phyloP scores from a whole-genome alignment of 225 moss, liverwort and hornwort species.

The Sphagnum tenellum region DNA sequence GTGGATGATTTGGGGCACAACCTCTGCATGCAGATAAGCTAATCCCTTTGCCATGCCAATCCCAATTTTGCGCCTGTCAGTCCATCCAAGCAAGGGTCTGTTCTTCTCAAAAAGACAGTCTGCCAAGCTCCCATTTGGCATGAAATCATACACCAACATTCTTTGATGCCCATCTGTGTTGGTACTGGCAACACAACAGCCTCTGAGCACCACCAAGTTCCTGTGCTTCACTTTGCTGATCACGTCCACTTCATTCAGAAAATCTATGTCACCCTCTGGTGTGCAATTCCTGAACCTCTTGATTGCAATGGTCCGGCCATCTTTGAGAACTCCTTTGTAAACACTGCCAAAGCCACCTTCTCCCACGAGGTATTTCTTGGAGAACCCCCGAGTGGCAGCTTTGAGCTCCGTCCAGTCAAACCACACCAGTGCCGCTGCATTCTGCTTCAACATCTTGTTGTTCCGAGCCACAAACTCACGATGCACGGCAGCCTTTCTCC shows the following conservation, averaged over 20 bases:
- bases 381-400: constrained; percentile 54
- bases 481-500: constrained; percentile 18
- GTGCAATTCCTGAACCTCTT: constrained; percentile 77
- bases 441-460: constrained; percentile 30
- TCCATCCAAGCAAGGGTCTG: constrained; percentile 38
- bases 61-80: constrained; percentile 49
- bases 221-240: constrained; percentile 59
- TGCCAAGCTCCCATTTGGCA: constrained; percentile 58
- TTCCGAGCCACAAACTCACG: constrained; percentile 47
- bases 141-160: constrained; percentile 67
- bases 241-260: constrained; percentile 68
- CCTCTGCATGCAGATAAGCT: constrained; percentile 60
- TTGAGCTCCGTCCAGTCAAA: constrained; percentile 65
- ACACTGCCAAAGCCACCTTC: constrained; percentile 73
- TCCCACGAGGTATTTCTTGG: constrained; percentile 50
- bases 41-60: constrained; percentile 66
- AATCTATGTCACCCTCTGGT: constrained; percentile 61
- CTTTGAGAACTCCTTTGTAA: constrained; percentile 43
- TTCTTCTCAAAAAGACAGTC: constrained; percentile 48
- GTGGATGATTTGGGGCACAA: constrained; percentile 62
- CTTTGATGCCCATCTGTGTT: constrained; percentile 65
- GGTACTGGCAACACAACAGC: constrained; percentile 64
- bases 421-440: constrained; percentile 47
- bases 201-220: constrained; percentile 61
- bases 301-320: constrained; percentile 52